Percentiles rank a stretch among this genome's conserved stretches.
Evolutionary conservation across 73 alveolate genomes (phyloP).

Genomic region (Uronychia binucleata): DNA sequence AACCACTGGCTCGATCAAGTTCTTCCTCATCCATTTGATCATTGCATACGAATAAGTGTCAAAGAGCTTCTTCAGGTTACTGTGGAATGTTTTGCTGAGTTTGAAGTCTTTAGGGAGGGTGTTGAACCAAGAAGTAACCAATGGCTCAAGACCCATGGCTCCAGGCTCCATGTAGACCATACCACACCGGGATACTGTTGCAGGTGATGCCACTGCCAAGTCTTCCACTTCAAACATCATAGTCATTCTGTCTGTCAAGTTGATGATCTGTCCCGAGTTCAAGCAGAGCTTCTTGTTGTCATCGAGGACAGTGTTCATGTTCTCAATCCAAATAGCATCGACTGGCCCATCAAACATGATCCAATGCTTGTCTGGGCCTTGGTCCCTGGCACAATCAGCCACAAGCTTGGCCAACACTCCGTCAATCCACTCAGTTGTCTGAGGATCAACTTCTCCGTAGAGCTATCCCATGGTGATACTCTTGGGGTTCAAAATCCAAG

Average conservation of each 20-base stretch:
- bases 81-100: slow-evolving; percentile 71
- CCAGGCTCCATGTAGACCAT: slow-evolving; percentile 99
- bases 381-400: slow-evolving; percentile 88
- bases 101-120: slow-evolving; percentile 82
- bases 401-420: slow-evolving; percentile 96
- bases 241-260: slow-evolving; percentile 85
- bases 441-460: slow-evolving; percentile 97
- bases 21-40: slow-evolving; percentile 77
- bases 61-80: slow-evolving; percentile 71
- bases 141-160: slow-evolving; percentile 90
- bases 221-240: slow-evolving; percentile 98
- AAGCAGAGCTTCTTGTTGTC: slow-evolving; percentile 98
- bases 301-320: slow-evolving; percentile 99
- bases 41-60: slow-evolving; percentile 86
- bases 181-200: slow-evolving; percentile 99
- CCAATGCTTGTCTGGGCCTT: slow-evolving; percentile 89
- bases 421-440: slow-evolving; percentile 98
- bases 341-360: slow-evolving; percentile 99
- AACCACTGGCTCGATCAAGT: slow-evolving; percentile 87
- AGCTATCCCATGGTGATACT: slow-evolving; percentile 98
- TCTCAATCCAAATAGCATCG: slow-evolving; percentile 96
- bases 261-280: slow-evolving; percentile 94
- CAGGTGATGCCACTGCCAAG: slow-evolving; percentile 99
- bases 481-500: slow-evolving; percentile 95
- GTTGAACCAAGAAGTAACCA: slow-evolving; percentile 88